A percentile compares a stretch with the other conserved stretches of the same genome.
Conservation (phyloP, 345 rosid species). For the Dimocarpus longan region DNA sequence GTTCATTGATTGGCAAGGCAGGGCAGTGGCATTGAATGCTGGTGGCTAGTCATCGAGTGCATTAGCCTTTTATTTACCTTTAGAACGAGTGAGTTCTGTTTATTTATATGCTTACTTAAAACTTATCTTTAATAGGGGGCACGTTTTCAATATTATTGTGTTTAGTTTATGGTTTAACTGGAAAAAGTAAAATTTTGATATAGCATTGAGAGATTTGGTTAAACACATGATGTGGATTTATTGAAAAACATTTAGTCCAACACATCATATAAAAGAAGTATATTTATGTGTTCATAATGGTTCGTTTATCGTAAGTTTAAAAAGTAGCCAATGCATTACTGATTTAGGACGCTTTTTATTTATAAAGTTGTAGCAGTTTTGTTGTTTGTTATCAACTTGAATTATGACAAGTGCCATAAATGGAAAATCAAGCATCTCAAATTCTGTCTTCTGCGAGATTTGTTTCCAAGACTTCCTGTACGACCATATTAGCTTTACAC, state of each 20-base stretch:
- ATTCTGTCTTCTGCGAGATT: no score
- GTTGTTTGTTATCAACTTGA: no score
- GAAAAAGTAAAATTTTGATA: not conserved
- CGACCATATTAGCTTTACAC: no score
- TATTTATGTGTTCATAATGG: not conserved
- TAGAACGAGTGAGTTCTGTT: conserved; percentile 66
- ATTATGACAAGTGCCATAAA: no score
- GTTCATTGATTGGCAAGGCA: conserved; percentile 91
- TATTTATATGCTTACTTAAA: conserved; percentile 6
- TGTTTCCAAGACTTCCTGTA: no score
- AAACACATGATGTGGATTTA: not conserved
- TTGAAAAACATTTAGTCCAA: not conserved
- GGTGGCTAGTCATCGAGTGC: conserved; percentile 88
- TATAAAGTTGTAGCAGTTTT: not conserved
- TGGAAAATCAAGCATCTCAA: no score
- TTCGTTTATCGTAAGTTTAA: not conserved
- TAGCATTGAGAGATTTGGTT: not conserved
- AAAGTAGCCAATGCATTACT: not conserved
- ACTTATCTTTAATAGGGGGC: conserved; percentile 10
- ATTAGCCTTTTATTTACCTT: conserved; percentile 85
- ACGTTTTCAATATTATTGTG: not conserved
- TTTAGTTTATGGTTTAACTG: not conserved
- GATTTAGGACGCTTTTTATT: not conserved
- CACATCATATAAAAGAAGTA: not conserved
- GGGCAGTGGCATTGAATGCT: conserved; percentile 97